A percentile compares a stretch with the other conserved stretches of the same genome.
phyloP scores from a whole-genome alignment of 2,329 filamentous ascomycete genomes.

The Talaromyces amestolkiae region DNA sequence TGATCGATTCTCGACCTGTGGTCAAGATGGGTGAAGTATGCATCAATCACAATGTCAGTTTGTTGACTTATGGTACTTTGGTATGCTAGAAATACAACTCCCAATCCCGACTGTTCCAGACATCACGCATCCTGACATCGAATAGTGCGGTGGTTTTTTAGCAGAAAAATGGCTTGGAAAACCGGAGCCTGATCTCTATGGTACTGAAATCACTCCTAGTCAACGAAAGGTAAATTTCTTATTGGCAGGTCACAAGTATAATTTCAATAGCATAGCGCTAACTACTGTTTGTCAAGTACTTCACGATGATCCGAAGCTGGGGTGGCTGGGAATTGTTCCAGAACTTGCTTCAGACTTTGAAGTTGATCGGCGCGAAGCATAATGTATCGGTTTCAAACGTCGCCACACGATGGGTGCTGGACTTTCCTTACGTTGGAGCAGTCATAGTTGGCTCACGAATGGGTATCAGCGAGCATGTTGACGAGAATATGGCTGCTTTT shows the following conservation, averaged over 20 bases:
- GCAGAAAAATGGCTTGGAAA: constrained; percentile 14
- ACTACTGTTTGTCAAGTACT: constrained; percentile 6
- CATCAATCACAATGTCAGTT: constrained; percentile 39
- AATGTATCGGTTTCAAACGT: constrained; percentile 17
- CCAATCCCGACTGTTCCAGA: background rate
- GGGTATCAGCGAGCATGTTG: constrained; percentile 16
- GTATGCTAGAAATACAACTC: constrained; percentile 22
- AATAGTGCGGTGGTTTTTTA: constrained; percentile 17
- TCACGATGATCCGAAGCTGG: constrained; percentile 16
- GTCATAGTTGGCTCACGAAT: constrained; percentile 16
- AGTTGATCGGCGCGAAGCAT: constrained; percentile 11
- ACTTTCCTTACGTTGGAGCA: constrained; percentile 14
- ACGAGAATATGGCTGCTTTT: constrained; percentile 12
- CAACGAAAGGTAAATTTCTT: constrained; percentile 13
- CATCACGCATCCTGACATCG: background rate
- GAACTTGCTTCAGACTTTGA: background rate
- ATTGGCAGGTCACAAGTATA: background rate
- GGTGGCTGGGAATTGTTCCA: constrained; percentile 14
- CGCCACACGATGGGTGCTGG: constrained; percentile 17
- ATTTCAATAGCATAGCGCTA: background rate
- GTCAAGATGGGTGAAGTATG: constrained; percentile 40
- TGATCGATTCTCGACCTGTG: constrained; percentile 41
- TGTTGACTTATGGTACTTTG: constrained; percentile 46
- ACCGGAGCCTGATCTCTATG: constrained; percentile 14
- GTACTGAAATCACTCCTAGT: constrained; percentile 15